Base-by-base conservation (phyloP, 805 yeast species). In the Lipomyces kockii region DNA sequence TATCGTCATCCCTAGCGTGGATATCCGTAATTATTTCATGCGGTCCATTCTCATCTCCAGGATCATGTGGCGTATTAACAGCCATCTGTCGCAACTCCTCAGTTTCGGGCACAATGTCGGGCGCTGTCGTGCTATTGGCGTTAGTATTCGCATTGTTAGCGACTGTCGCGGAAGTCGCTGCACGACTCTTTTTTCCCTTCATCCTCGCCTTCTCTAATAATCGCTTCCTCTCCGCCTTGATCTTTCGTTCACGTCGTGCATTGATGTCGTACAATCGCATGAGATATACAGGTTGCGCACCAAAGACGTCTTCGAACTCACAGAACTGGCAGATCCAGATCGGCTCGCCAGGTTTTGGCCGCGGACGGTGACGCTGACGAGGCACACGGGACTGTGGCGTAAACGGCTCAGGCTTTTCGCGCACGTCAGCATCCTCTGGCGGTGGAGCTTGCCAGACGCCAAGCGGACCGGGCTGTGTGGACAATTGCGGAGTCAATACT, bases 251-350 rank as follows among this genome's bases (percentile, higher is more conserved):
- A 8, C 67, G 58, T 22, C 69, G 60, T 57, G 71, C 75, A 27
- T 60, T 60, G 11, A 20, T 17, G 49, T 72, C 75, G 39, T 72
- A 70, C 11, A 56, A 53, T 3, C 62, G 56, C 65, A 64, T 62
- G 27, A 72, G 66, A 29, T 63, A 61, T 14, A 64, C 57, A 17
- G 75, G 75, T 35, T 68, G 69, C 35, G 11, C 58, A 32, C 75
- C 75, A 49, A 69, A 70, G 39, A 72, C 59, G 53, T 63, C 70
- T 52, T 65, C 66, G 55, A 64, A 72, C 61, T 72, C 74, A 62
- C 75, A 72, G 39, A 72, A 70, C 61, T 72, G 74, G 60, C 75
- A 72, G 49, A 72, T 60, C 74, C 75, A 72, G 39, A 64, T 35
- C 43, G 71, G 72, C n/a, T 58, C 66, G 20, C 57, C 64, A 11